These are phyloP conservation scores for Trametes sp. DNA, from an alignment of 1,284 basidiomycete genomes.

Conservation along the genomic window DNA sequence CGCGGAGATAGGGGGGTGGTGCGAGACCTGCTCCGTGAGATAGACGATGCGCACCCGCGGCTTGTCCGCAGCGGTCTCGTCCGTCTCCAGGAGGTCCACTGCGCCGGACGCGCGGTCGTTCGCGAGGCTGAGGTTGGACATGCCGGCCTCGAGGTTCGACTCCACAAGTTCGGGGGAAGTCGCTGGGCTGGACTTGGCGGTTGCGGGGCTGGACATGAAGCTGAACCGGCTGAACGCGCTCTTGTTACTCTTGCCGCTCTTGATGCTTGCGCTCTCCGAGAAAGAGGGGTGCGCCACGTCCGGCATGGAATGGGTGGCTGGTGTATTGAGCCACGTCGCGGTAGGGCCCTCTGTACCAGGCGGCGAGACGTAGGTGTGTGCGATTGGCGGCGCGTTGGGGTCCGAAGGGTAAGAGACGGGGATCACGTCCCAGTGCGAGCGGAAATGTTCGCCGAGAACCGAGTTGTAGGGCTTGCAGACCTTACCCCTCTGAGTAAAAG, in stretches of 20 bases:
- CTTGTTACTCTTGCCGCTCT: constrained; percentile 58
- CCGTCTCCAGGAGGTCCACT: constrained; percentile 36
- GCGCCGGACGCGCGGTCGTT: constrained; percentile 47
- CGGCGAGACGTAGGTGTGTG: constrained; percentile 52
- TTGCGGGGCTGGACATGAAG: constrained; percentile 58
- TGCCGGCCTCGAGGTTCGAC: constrained; percentile 54
- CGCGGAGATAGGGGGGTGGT: constrained; percentile 95
- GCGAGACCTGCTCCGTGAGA: constrained; percentile 89
- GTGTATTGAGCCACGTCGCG: constrained; percentile 29
- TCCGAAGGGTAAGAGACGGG: constrained; percentile 64
- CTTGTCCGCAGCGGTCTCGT: constrained; percentile 32
- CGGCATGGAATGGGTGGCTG: constrained; percentile 39
- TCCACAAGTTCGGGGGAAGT: constrained; percentile 60
- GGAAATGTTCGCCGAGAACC: constrained; percentile 92
- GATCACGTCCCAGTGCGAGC: constrained; percentile 85
- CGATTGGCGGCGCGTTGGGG: constrained; percentile 53
- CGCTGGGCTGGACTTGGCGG: constrained; percentile 51
- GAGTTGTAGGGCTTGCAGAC: constrained; percentile 98
- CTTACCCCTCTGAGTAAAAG: constrained; percentile 75
- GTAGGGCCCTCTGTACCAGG: constrained; percentile 40
- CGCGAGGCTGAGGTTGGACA: constrained; percentile 67
- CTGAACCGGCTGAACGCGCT: constrained; percentile 63
- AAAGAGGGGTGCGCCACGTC: constrained; percentile 39
- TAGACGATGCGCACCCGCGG: constrained; percentile 69
- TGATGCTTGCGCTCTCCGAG: constrained; percentile 59